These are phyloP conservation scores for Leccinum variabile DNA, from an alignment of 1,284 basidiomycete genomes.

Conservation along the genomic window DNA sequence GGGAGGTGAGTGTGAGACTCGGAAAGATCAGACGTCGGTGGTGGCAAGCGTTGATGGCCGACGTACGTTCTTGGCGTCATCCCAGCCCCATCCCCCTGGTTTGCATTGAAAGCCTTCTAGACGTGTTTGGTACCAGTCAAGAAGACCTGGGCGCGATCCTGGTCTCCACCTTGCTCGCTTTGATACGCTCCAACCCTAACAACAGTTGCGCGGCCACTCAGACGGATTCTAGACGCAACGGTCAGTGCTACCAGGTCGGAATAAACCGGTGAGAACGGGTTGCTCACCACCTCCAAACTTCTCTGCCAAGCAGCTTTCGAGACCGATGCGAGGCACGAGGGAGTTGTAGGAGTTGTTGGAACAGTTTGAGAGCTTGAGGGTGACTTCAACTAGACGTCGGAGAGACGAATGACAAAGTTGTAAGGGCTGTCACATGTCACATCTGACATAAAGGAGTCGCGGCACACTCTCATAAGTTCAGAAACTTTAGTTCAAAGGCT, in stretches of 20 bases:
- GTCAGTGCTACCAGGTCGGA: conserved; percentile 5
- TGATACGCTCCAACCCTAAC: conserved; percentile 84
- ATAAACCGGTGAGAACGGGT: neutral
- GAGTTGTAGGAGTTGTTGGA: no score
- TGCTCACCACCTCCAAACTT: conserved; percentile 74
- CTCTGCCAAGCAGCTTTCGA: conserved; percentile 89
- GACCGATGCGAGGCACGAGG: conserved; percentile 83
- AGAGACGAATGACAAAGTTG: no score
- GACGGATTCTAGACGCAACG: conserved; percentile 61
- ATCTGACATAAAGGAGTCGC: no score
- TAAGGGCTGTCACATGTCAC: no score
- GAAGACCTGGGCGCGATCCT: conserved; percentile 57
- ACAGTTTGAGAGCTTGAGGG: no score
- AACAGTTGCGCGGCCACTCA: conserved; percentile 75
- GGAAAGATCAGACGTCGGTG: no score
- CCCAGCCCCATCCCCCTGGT: conserved; percentile 41
- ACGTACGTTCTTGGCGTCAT: no score
- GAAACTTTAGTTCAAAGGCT: no score
- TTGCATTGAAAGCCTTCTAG: conserved; percentile 73
- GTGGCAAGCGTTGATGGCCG: no score
- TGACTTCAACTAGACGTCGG: no score
- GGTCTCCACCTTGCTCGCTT: conserved; percentile 76
- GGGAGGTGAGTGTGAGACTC: no score
- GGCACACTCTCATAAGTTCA: no score
- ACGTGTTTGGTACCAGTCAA: conserved; percentile 65